Conservation (phyloP, 2,329 filamentous ascomycete genomes). For the Penicillium sp. region DNA sequence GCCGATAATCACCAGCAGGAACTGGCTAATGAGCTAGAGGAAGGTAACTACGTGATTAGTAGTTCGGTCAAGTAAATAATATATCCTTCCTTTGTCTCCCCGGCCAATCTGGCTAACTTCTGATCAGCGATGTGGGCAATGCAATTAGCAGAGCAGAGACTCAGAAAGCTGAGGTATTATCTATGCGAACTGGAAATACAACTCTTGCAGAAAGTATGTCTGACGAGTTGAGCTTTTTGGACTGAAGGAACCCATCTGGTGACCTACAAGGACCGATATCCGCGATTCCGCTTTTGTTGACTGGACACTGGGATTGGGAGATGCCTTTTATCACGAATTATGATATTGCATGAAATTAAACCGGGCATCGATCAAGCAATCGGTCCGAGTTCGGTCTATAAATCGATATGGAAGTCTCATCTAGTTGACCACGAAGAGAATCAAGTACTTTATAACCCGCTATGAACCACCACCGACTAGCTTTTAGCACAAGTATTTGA, state of each 20-base stretch:
- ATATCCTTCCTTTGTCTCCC: neutral
- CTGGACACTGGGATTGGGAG: neutral
- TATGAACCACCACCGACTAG: neutral
- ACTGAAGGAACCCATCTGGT: slow-evolving; percentile 34
- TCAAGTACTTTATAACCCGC: neutral
- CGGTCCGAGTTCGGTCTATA: neutral
- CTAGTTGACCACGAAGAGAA: neutral
- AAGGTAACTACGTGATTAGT: slow-evolving; percentile 73
- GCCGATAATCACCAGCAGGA: slow-evolving; percentile 91
- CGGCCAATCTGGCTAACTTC: slow-evolving; percentile 9
- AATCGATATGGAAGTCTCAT: neutral
- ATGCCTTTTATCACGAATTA: neutral
- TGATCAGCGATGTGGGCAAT: slow-evolving; percentile 45
- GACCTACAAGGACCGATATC: neutral
- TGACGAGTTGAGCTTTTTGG: slow-evolving; percentile 56
- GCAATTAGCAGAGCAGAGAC: slow-evolving; percentile 46
- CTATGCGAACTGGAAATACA: neutral
- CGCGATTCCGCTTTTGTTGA: neutral
- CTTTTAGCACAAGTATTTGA: neutral
- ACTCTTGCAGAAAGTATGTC: neutral
- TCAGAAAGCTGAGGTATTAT: slow-evolving; percentile 34
- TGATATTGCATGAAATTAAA: neutral
- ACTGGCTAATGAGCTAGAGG: slow-evolving; percentile 72
- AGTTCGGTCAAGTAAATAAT: slow-evolving; percentile 62
- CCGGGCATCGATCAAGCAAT: neutral